Conservation (phyloP, 2,329 filamentous ascomycete species). For the Cryphonectria carpinicola region DNA sequence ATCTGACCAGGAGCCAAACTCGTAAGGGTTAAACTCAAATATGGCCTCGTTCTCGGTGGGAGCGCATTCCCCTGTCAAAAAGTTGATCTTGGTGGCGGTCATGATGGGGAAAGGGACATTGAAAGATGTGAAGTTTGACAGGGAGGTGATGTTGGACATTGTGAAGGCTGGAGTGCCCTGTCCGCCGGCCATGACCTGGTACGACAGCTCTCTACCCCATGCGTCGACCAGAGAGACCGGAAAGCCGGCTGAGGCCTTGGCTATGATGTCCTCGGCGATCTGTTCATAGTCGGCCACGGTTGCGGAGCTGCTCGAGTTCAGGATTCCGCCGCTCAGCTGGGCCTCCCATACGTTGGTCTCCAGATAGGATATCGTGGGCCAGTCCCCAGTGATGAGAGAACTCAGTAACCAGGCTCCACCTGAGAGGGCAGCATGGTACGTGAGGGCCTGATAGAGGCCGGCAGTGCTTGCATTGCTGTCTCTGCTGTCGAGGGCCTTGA, state of each 20-base stretch:
- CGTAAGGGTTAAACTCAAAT: constrained; percentile 50
- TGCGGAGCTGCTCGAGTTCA: constrained; percentile 13
- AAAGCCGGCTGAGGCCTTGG: constrained; percentile 20
- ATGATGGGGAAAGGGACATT: constrained; percentile 32
- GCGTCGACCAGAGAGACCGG: constrained; percentile 26
- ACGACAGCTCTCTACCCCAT: constrained; percentile 24
- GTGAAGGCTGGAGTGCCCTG: constrained; percentile 16
- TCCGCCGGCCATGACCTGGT: constrained; percentile 25
- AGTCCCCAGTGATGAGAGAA: constrained; percentile 30
- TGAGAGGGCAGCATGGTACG: constrained; percentile 32
- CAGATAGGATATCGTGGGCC: constrained; percentile 29
- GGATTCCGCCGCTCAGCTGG: constrained; percentile 21
- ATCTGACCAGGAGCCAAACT: constrained; percentile 50
- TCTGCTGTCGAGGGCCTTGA: constrained; percentile 34
- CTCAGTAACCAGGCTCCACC: constrained; percentile 34
- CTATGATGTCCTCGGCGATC: constrained; percentile 19
- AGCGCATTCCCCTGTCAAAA: constrained; percentile 25
- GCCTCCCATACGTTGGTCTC: constrained; percentile 21
- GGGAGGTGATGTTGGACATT: constrained; percentile 15
- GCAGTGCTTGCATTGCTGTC: constrained; percentile 30
- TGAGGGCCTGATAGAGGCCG: constrained; percentile 31
- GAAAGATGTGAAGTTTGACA: constrained; percentile 24
- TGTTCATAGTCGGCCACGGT: constrained; percentile 15
- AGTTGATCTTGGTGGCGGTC: constrained; percentile 30
- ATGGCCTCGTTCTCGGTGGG: constrained; percentile 38